Percentiles rank a stretch among this genome's conserved stretches.
These are phyloP conservation scores for Neonectria coccinea DNA, from an alignment of 2,329 filamentous ascomycete genomes.

Conservation along the genomic window DNA sequence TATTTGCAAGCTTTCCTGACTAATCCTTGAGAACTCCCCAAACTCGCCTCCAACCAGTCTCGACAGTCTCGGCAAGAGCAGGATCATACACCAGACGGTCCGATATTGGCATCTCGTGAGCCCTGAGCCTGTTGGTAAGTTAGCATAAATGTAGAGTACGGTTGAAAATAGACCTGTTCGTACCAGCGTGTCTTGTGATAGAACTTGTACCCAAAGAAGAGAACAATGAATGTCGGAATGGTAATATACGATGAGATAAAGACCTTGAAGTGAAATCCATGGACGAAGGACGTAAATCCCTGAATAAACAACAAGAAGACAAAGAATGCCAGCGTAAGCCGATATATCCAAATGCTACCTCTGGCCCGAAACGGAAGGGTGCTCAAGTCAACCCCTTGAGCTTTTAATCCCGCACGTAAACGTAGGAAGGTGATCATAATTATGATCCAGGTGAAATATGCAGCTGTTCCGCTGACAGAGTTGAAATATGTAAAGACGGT, in stretches of 20 bases:
- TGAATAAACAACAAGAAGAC: constrained; percentile 9
- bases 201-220: constrained; percentile 12
- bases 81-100: constrained; percentile 2
- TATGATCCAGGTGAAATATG: constrained; percentile 8
- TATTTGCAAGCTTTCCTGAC: no score
- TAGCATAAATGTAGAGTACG: neutral
- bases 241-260: constrained; percentile 13
- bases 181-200: constrained; percentile 7
- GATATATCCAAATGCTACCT: constrained; percentile 13
- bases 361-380: constrained; percentile 3
- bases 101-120: neutral
- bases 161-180: neutral
- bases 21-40: neutral
- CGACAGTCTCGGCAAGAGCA: neutral
- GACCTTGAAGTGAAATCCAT: neutral
- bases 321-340: neutral
- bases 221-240: neutral
- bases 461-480: constrained; percentile 10
- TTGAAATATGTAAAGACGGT: constrained; percentile 13
- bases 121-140: neutral
- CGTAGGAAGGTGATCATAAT: constrained; percentile 9
- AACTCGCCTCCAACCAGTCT: neutral
- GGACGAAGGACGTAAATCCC: constrained; percentile 2
- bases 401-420: neutral
- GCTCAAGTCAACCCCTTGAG: neutral